phyloP scores from a whole-genome alignment of 306 rosid genomes.

The Abrus precatorius region DNA sequence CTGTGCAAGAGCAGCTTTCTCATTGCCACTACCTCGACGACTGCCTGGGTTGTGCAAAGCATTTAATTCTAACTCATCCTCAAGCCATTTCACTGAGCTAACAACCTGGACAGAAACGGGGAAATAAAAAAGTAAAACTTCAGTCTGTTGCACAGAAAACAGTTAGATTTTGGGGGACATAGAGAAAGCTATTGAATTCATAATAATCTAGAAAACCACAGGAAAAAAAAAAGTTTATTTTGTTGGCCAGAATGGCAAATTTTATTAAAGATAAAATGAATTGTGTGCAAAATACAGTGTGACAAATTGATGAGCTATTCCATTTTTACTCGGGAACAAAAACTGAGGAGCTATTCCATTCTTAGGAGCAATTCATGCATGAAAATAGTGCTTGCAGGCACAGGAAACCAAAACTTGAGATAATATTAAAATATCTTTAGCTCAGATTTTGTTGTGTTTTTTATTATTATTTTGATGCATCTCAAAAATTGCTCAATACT shows the following conservation, averaged over 20 bases:
- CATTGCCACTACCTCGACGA: slow-evolving; percentile 88
- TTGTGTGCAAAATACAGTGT: slow-evolving; percentile 1
- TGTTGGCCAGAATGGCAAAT: slow-evolving; percentile 14
- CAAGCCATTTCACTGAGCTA: slow-evolving; percentile 99
- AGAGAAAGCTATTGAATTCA: slow-evolving; percentile 19
- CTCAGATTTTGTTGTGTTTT: neutral
- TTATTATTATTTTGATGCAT: too few relatives aligned
- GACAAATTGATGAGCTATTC: slow-evolving; percentile 5
- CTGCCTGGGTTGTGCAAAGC: slow-evolving; percentile 98
- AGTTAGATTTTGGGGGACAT: slow-evolving; percentile 11
- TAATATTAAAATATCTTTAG: too few relatives aligned
- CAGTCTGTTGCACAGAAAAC: slow-evolving; percentile 22
- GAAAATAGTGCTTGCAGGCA: neutral
- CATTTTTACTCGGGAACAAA: neutral
- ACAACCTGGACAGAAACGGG: slow-evolving; percentile 74
- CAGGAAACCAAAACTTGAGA: neutral
- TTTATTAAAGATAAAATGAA: neutral
- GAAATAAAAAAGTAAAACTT: slow-evolving; percentile 37
- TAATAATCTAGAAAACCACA: neutral
- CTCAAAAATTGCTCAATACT: too few relatives aligned
- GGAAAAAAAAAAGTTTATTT: slow-evolving; percentile 1
- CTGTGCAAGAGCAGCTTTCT: slow-evolving; percentile 93
- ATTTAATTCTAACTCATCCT: slow-evolving; percentile 96
- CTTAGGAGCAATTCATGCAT: neutral
- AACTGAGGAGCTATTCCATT: too few relatives aligned